These are phyloP conservation scores for Solanum ahanhuiri DNA, from an alignment of 257 asterid genomes.

Conservation along the genomic window DNA sequence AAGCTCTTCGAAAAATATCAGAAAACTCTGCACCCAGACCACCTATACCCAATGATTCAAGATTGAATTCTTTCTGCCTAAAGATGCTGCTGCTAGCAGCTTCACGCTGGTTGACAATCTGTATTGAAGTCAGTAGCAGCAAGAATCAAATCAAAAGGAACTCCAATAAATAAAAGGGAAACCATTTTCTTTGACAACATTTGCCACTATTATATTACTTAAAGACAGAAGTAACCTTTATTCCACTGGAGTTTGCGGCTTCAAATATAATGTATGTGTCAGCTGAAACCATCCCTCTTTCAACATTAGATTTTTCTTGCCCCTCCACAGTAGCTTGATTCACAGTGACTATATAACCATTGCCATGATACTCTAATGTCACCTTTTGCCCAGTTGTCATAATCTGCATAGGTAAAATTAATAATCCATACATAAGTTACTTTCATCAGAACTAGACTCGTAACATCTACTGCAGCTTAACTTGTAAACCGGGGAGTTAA, in stretches of 20 bases:
- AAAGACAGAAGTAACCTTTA: constrained; percentile 45
- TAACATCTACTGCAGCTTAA: neutral
- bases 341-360: constrained; percentile 69
- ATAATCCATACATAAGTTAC: neutral
- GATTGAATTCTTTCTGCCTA: constrained; percentile 88
- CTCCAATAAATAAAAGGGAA: constrained; percentile 3
- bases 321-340: constrained; percentile 78
- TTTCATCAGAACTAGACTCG: neutral
- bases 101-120: constrained; percentile 97
- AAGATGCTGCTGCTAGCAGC: constrained; percentile 93
- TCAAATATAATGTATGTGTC: constrained; percentile 86
- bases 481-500: neutral
- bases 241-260: constrained; percentile 76
- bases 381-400: constrained; percentile 87
- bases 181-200: neutral
- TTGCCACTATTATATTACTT: neutral
- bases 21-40: constrained; percentile 96
- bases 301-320: constrained; percentile 47
- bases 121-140: constrained; percentile 19
- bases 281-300: constrained; percentile 75
- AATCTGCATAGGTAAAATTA: constrained; percentile 35
- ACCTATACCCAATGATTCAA: constrained; percentile 85
- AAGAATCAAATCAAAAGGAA: neutral
- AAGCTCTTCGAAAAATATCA: constrained; percentile 98
- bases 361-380: constrained; percentile 85